Conservation (phyloP, 139 green algal genomes). For the Haematococcus lacustris region DNA sequence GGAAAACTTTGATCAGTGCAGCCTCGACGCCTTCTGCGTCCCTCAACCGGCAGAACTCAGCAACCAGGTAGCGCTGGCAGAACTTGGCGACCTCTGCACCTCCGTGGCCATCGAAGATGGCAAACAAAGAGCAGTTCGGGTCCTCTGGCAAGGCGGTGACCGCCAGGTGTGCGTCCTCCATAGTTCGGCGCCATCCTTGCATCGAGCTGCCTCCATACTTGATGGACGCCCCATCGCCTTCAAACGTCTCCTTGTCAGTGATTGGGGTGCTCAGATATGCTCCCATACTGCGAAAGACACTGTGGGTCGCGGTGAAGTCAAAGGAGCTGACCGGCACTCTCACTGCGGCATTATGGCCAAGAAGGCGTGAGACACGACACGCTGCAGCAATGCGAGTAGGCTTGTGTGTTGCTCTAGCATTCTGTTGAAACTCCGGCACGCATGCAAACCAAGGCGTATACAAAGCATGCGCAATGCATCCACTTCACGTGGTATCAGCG, state of each 20-base stretch:
- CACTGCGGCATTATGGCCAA: too few relatives aligned
- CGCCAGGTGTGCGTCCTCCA: conserved; percentile 73
- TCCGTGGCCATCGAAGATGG: conserved; percentile 85
- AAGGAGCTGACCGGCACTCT: too few relatives aligned
- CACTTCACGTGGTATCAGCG: too few relatives aligned
- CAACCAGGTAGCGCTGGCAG: conserved; percentile 66
- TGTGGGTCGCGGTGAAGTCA: too few relatives aligned
- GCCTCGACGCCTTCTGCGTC: conserved; percentile 54
- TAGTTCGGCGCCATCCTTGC: conserved; percentile 80
- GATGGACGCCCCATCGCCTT: conserved; percentile 39
- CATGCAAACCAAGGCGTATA: too few relatives aligned
- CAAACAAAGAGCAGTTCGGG: conserved; percentile 56
- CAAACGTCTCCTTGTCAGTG: conserved; percentile 60
- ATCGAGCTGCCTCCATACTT: conserved; percentile 67
- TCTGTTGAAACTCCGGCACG: too few relatives aligned
- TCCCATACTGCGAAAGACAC: conserved; percentile 62
- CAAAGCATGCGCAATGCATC: too few relatives aligned
- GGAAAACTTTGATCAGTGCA: conserved; percentile 62
- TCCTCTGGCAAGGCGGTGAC: conserved; percentile 23
- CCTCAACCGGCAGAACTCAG: conserved; percentile 56
- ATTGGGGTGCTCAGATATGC: conserved; percentile 66
- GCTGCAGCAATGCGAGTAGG: too few relatives aligned
- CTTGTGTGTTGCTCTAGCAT: too few relatives aligned
- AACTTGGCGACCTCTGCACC: conserved; percentile 83
- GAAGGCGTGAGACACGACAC: too few relatives aligned